phyloP scores from a whole-genome alignment of 257 asterid species.

The Echium plantagineum region DNA sequence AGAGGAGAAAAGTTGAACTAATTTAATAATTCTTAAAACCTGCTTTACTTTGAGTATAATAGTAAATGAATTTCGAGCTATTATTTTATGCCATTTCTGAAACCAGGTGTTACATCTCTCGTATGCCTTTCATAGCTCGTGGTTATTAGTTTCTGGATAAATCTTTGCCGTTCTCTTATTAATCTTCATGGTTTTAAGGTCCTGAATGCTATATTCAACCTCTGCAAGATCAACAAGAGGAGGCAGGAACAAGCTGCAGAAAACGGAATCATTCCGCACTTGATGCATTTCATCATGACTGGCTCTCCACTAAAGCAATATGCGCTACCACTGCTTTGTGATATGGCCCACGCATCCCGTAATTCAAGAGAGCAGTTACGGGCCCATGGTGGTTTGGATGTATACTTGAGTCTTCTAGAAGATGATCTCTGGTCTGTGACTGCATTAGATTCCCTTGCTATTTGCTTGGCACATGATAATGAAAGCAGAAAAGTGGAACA shows the following conservation, averaged over 20 bases:
- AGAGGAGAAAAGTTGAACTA: too few species aligned
- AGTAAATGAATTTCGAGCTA: too few species aligned
- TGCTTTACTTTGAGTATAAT: too few species aligned
- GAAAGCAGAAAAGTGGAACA: slow-evolving; percentile 90
- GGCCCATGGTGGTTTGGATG: slow-evolving; percentile 97
- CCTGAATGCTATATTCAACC: slow-evolving; percentile 89
- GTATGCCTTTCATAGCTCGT: neutral
- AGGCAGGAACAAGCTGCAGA: slow-evolving; percentile 99
- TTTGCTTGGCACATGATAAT: slow-evolving; percentile 94
- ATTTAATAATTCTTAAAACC: too few species aligned
- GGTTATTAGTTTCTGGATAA: neutral
- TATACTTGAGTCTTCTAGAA: slow-evolving; percentile 86
- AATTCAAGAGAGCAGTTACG: slow-evolving; percentile 95
- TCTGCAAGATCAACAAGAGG: slow-evolving; percentile 95
- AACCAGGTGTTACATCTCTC: too few species aligned
- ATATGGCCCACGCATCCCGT: slow-evolving; percentile 99
- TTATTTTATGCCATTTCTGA: too few species aligned
- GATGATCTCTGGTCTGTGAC: slow-evolving; percentile 95
- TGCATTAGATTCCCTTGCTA: slow-evolving; percentile 94
- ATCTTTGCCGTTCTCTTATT: neutral
- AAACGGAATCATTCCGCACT: slow-evolving; percentile 94
- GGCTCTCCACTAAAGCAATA: slow-evolving; percentile 83
- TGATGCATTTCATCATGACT: slow-evolving; percentile 82
- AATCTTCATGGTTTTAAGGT: slow-evolving; percentile 41
- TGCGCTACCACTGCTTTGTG: slow-evolving; percentile 91